Base-by-base conservation (phyloP, 371 early-diverging fungal genomes). In the Mortierella sp. region DNA sequence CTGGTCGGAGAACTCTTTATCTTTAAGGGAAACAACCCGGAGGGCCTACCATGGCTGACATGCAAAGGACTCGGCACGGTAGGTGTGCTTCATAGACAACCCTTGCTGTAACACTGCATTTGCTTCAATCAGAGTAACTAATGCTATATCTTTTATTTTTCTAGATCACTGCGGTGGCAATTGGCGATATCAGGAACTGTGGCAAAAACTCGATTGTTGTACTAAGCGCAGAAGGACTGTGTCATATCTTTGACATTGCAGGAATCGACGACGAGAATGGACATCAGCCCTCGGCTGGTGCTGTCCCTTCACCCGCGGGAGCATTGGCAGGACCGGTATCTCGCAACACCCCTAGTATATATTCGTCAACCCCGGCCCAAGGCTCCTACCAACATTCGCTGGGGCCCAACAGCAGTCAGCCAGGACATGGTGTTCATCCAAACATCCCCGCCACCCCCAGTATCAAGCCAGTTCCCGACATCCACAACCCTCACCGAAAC, bases 1-100 rank as follows among this genome's bases (percentile, higher is more conserved):
- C 80, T 95, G 48, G 90, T 91, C 68, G 96, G 96, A 43, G 92
- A 92, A 70, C 86, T 95, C 40, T 93, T 93, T n/a, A 91, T 95
- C 16, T 95, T 95, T 64, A 95, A 95, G 72, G 94, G 94, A 16
- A 88, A 89, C 44, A 88, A 91, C 66, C 76, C 84, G 8, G 79
- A 85, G 29, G 91, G 91, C 0, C 48, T 85, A 44, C 92, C 93
- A 53, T 87, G 89, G 48, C 84, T 87, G 68, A 86, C 90, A 16
- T 92, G 92, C 75, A 89, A 86, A 50, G 90, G 89, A 40, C 84
- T 92, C 44, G 93, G 93, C 63, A 93, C 93, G 66, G 92, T 92
- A 87, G 70, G 85, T 55, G 63, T 26, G 14, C 31, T 26, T 6
- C 45, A n/a, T n/a, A n/a, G n/a, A n/a, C n/a, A n/a, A n/a, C n/a